phyloP scores from a whole-genome alignment of 768 basidiomycete species.

The Boletus reticulatus region DNA sequence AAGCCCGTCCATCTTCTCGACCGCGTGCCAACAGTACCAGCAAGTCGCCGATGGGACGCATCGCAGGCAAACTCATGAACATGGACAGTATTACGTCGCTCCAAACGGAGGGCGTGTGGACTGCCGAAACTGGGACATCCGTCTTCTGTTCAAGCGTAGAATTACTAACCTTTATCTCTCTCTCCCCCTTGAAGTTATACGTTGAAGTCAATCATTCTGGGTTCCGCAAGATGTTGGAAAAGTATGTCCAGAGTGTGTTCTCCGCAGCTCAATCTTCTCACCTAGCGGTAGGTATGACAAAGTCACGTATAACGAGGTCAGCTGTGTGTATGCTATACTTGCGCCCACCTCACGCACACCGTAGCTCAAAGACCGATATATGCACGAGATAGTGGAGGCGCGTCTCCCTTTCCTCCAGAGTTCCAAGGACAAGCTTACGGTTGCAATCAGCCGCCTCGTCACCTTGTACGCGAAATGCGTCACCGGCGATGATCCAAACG shows the following conservation, averaged over 20 bases:
- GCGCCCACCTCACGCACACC: neutral
- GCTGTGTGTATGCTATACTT: neutral
- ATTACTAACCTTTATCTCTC: slow-evolving; percentile 81
- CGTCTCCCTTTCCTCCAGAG: slow-evolving; percentile 64
- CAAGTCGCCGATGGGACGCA: slow-evolving; percentile 35
- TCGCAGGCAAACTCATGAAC: slow-evolving; percentile 50
- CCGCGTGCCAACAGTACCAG: slow-evolving; percentile 22
- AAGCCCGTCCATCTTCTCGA: slow-evolving; percentile 26
- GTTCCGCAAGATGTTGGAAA: slow-evolving; percentile 94
- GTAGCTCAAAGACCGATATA: slow-evolving; percentile 75
- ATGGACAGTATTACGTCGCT: slow-evolving; percentile 52
- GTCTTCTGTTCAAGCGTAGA: slow-evolving; percentile 84
- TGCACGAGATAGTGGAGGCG: slow-evolving; percentile 66
- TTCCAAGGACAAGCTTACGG: slow-evolving; percentile 62
- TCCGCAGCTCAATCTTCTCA: neutral
- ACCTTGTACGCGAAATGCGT: slow-evolving; percentile 85
- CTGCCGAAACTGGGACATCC: slow-evolving; percentile 69
- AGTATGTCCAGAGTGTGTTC: slow-evolving; percentile 47
- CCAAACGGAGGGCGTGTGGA: slow-evolving; percentile 66
- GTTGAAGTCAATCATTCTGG: slow-evolving; percentile 92
- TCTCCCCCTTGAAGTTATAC: slow-evolving; percentile 78
- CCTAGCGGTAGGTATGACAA: slow-evolving; percentile 81
- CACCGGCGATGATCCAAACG: slow-evolving; percentile 60
- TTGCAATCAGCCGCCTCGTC: slow-evolving; percentile 55
- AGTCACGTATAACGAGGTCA: slow-evolving; percentile 70